Percentiles rank a stretch among this genome's conserved stretches.
Evolutionary conservation across 2,329 filamentous ascomycete genomes (phyloP).

Genomic region (Alternaria sp.): DNA sequence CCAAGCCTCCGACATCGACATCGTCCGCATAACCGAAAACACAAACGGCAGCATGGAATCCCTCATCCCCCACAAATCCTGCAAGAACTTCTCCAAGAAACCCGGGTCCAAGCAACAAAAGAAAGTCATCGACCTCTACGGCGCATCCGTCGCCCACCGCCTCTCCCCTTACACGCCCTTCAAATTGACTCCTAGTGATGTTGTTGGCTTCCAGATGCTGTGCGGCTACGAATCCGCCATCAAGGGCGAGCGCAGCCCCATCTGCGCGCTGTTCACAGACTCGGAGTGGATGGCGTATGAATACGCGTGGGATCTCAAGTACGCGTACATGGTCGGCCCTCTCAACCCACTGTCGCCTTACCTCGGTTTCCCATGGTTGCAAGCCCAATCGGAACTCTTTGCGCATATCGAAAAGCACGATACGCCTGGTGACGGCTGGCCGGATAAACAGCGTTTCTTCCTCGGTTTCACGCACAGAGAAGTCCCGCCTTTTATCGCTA

Average conservation of each 20-base stretch:
- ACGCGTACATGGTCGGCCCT: conserved; percentile 70
- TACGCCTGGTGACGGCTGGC: conserved; percentile 50
- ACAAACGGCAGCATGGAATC: conserved; percentile 37
- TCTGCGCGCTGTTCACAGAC: conserved; percentile 62
- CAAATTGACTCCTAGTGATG: conserved; percentile 65
- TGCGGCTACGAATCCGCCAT: conserved; percentile 71
- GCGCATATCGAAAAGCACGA: conserved; percentile 34
- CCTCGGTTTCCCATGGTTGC: conserved; percentile 70
- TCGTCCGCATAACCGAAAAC: conserved; percentile 41
- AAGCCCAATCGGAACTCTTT: conserved; percentile 58
- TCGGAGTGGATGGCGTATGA: conserved; percentile 70
- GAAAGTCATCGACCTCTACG: conserved; percentile 38
- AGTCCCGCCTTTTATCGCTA: conserved; percentile 68
- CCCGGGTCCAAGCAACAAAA: conserved; percentile 40
- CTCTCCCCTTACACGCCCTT: conserved; percentile 50
- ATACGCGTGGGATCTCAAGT: conserved; percentile 67
- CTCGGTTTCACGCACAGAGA: conserved; percentile 73
- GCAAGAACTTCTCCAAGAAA: conserved; percentile 41
- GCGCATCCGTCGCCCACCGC: conserved; percentile 28
- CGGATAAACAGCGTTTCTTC: conserved; percentile 63
- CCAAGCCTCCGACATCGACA: conserved; percentile 36
- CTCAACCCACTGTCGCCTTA: conserved; percentile 62
- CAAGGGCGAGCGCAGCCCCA: conserved; percentile 64
- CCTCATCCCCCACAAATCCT: conserved; percentile 45
- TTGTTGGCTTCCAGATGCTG: conserved; percentile 69